Evolutionary conservation across 306 rosid species (phyloP).

Genomic region (Lathyrus aphaca): DNA sequence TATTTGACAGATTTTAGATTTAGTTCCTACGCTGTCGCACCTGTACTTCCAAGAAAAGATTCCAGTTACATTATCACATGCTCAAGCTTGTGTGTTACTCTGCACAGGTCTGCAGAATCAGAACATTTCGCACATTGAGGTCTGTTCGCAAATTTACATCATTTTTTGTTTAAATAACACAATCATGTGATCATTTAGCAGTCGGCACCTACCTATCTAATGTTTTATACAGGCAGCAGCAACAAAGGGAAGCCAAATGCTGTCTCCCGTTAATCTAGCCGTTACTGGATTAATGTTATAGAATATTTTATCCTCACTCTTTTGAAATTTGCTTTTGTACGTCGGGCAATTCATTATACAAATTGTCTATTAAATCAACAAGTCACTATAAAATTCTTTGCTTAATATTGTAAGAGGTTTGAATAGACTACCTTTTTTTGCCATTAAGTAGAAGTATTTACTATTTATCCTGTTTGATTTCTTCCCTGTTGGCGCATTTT

Average conservation of each 20-base stretch:
- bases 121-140: slow-evolving; percentile 75
- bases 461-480: slow-evolving; percentile 20
- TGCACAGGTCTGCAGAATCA: slow-evolving; percentile 87
- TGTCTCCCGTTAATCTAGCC: too few relatives aligned
- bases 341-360: slow-evolving; percentile 14
- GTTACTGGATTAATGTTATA: slow-evolving; percentile 19
- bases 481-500: slow-evolving; percentile 4
- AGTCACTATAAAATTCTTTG: slow-evolving; percentile 1
- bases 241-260: not conserved
- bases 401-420: slow-evolving; percentile 24
- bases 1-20: slow-evolving; percentile 72
- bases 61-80: slow-evolving; percentile 70
- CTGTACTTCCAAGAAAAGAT: slow-evolving; percentile 73
- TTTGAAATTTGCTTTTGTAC: slow-evolving; percentile 3
- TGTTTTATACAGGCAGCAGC: not conserved
- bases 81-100: slow-evolving; percentile 84
- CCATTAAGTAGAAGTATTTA: slow-evolving; percentile 6
- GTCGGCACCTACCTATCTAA: not conserved
- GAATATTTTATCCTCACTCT: slow-evolving; percentile 8
- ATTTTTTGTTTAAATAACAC: slow-evolving; percentile 24
- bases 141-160: slow-evolving; percentile 42
- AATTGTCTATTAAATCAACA: slow-evolving; percentile 6
- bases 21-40: slow-evolving; percentile 69
- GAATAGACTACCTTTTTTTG: slow-evolving; percentile 18
- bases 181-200: slow-evolving; percentile 12